Conservation (phyloP, 352 stramenopile species). For the Phytopythium boreale region DNA sequence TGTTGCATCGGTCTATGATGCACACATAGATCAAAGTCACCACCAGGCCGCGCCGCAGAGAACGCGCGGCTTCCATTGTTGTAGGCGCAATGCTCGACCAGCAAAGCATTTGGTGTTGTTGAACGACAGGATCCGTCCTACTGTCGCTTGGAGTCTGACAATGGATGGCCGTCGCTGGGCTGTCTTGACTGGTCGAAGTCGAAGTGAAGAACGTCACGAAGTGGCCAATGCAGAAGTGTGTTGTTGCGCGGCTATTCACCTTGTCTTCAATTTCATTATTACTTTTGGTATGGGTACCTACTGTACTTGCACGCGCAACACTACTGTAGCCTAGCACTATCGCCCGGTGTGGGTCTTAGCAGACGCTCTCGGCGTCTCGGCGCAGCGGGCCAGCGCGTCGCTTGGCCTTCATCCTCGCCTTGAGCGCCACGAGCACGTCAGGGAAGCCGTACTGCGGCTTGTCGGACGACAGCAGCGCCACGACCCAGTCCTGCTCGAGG, state of each 20-base stretch:
- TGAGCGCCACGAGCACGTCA: slow-evolving; percentile 27
- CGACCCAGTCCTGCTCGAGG: slow-evolving; percentile 29
- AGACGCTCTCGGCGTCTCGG: not conserved
- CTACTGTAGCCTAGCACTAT: not conserved
- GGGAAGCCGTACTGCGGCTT: slow-evolving; percentile 30
- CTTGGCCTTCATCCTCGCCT: slow-evolving; percentile 15
- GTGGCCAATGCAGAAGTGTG: not conserved
- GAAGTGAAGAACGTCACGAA: not conserved
- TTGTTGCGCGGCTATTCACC: not conserved
- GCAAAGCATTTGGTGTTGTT: too few species aligned
- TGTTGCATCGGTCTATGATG: too few species aligned
- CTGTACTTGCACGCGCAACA: too few species aligned
- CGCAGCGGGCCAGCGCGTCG: slow-evolving; percentile 5
- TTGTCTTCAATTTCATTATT: not conserved
- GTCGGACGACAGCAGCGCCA: slow-evolving; percentile 21
- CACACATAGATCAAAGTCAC: too few species aligned
- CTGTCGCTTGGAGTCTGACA: too few species aligned
- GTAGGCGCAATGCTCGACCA: too few species aligned
- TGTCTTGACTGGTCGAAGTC: not conserved
- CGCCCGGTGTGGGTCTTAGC: not conserved
- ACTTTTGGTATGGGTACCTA: not conserved
- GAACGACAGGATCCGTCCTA: too few species aligned
- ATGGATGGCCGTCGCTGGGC: not conserved
- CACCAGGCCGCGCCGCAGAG: too few species aligned
- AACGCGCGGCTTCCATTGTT: too few species aligned